phyloP scores from a whole-genome alignment of 441 rosid species.

The Corymbia calophylla region DNA sequence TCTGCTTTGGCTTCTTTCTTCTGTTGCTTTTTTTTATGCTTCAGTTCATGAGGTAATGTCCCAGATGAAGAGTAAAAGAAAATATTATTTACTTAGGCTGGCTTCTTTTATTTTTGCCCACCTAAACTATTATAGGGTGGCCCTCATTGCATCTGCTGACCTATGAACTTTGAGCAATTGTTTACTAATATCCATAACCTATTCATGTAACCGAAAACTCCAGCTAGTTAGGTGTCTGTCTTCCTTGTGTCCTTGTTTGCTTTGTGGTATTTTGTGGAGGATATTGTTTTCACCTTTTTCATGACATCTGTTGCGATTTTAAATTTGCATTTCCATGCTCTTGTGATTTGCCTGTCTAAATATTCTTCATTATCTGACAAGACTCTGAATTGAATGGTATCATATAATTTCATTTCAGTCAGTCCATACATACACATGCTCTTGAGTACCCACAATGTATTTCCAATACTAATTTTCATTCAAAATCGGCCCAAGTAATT shows the following conservation, averaged over 20 bases:
- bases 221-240: not conserved
- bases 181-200: not conserved
- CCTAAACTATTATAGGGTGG: not conserved
- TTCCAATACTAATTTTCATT: not conserved
- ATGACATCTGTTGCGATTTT: not conserved
- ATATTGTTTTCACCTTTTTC: not conserved
- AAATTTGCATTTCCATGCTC: not conserved
- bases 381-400: not conserved
- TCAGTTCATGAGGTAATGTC: not conserved
- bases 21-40: not conserved
- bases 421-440: not conserved
- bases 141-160: not conserved
- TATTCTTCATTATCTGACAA: no score
- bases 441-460: not conserved
- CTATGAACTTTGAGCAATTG: not conserved
- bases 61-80: not conserved
- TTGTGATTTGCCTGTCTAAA: not conserved
- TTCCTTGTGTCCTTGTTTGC: not conserved
- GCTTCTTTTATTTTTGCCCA: not conserved
- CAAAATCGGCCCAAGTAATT: not conserved
- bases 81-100: fast-evolving
- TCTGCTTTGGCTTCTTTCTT: not conserved
- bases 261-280: not conserved
- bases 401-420: not conserved
- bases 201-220: not conserved